These are phyloP conservation scores for Casaregolazyma suthepensis DNA, from an alignment of 1,139 yeast genomes.

Conservation along the genomic window DNA sequence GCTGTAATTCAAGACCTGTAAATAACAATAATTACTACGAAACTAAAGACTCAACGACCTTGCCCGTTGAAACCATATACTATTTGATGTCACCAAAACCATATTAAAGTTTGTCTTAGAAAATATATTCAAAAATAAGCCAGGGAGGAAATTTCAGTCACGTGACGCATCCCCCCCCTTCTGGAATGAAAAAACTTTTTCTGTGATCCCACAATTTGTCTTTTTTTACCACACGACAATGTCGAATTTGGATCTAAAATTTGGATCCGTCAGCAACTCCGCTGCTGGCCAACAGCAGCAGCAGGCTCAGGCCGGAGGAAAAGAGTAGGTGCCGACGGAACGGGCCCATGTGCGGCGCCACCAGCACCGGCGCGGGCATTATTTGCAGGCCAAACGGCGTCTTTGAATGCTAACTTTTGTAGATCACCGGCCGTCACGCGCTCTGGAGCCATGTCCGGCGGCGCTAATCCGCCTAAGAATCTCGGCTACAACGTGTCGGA, in stretches of 20 bases:
- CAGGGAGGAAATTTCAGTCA: not conserved
- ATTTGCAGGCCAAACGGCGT: not conserved
- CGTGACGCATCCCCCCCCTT: not conserved
- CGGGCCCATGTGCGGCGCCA: not conserved
- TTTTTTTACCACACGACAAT: conserved; percentile 7
- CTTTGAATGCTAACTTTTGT: not conserved
- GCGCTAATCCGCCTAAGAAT: conserved; percentile 16
- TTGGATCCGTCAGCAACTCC: conserved; percentile 10
- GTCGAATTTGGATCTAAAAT: conserved; percentile 10
- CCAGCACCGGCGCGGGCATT: not conserved
- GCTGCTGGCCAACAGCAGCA: conserved; percentile 9
- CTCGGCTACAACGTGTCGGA: conserved; percentile 13
- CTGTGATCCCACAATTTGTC: conserved; percentile 6
- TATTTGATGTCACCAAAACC: not conserved
- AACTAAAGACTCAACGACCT: too few relatives aligned
- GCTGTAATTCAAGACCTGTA: too few relatives aligned
- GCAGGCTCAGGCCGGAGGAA: conserved; percentile 2
- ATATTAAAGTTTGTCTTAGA: not conserved
- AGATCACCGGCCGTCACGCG: conserved; percentile 6
- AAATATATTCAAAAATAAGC: too few relatives aligned
- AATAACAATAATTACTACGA: too few relatives aligned
- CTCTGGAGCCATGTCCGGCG: conserved; percentile 14
- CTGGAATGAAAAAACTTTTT: conserved; percentile 6
- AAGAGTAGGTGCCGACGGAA: conserved; percentile 4
- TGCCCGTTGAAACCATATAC: not conserved